Evolutionary conservation across 2,329 filamentous ascomycete species (phyloP), one percentile per base, ranked within the genome.

Genomic region (Diaporthe sp.): DNA sequence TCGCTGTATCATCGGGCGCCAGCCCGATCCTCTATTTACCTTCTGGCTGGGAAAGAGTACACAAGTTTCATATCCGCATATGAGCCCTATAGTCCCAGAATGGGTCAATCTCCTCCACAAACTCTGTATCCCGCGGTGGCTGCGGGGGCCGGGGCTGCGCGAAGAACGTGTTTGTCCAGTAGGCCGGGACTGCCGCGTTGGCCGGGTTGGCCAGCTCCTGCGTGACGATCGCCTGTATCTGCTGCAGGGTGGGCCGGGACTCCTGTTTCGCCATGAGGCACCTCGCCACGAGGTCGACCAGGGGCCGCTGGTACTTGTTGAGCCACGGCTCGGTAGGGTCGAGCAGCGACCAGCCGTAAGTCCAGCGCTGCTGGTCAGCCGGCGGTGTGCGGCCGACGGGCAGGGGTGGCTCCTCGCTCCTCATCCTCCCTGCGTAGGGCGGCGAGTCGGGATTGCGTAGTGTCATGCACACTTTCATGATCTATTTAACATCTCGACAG

Each of bases 401-500:
- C 7, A 7, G 37, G 37, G 34, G 51, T 22, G 25, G 46, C 17
- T 62, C 34, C 15, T 49, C 42, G 42, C 3, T 25, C 3, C 28
- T 39, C 42, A 65, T 31, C 7, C 73, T 49, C 15, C 58, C 57
- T 37, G 57, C 57, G 15, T 22, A 49, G 9, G 73, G 73, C 0
- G 67, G 55, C 6, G 22, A 7, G 8, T 59, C 55, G 13, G 73
- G 65, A 1, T 55, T 1, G 17, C 22, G 13, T 2, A 74, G 46
- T 8, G 68, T 59, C 73, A 74, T 74, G 22, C 55, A 59, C 22
- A 69, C 49, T 22, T 61, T 42, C 67, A 74, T 72, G 28, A 71
- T 34, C 73, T 74, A 28, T 22, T 22, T 15, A 9, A 3, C 9
- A 3, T 42, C 13, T 4, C 22, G 22, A 39, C 37, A 39, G 19